Evolutionary conservation across 495 filamentous ascomycete genomes (phyloP).

Genomic region (Elasticomyces elasticus): DNA sequence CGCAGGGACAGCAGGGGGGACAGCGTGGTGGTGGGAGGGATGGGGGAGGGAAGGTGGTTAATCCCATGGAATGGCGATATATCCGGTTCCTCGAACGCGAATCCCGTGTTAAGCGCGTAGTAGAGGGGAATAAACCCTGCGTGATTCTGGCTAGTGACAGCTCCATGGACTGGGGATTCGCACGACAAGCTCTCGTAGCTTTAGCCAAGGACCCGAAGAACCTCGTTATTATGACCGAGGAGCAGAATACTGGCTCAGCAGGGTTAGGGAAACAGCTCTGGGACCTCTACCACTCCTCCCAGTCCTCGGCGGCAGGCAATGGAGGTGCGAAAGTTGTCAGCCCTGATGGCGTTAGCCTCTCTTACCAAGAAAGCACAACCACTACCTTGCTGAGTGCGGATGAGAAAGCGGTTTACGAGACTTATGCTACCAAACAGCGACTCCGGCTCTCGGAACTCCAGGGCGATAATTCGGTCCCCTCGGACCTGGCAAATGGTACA

Average conservation of each 20-base stretch:
- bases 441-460: slow-evolving; percentile 68
- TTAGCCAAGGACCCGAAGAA: slow-evolving; percentile 69
- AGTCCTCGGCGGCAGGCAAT: neutral
- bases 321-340: slow-evolving; percentile 37
- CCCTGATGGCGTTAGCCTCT: slow-evolving; percentile 51
- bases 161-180: slow-evolving; percentile 87
- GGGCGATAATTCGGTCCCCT: slow-evolving; percentile 50
- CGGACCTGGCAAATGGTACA: no score
- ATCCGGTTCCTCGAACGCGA: no score
- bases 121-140: no score
- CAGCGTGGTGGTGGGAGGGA: no score
- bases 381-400: slow-evolving; percentile 58
- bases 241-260: slow-evolving; percentile 6
- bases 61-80: no score
- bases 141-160: no score
- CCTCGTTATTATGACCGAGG: slow-evolving; percentile 74
- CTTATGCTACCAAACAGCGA: slow-evolving; percentile 76
- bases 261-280: slow-evolving; percentile 30
- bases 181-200: slow-evolving; percentile 65
- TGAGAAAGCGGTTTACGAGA: slow-evolving; percentile 74
- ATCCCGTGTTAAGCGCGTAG: no score
- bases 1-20: no score
- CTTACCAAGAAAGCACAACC: slow-evolving; percentile 48
- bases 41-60: no score
- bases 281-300: slow-evolving; percentile 25